Evolutionary conservation across 2,329 filamentous ascomycete genomes (phyloP).

Genomic region (Penicillium sp.): DNA sequence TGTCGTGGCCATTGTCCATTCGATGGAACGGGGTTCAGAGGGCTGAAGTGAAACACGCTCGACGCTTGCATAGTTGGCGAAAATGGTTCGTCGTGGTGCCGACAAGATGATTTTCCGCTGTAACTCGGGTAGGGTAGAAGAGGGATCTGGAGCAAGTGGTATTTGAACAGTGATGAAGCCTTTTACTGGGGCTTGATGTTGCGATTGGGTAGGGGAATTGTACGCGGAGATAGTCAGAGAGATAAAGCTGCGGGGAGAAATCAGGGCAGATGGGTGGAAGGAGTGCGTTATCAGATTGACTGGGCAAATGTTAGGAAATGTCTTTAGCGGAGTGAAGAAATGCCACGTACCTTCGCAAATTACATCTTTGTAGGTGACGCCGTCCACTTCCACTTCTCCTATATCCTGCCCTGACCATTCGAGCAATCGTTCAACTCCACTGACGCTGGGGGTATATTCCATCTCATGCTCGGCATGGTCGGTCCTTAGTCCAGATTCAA

Average conservation of each 20-base stretch:
- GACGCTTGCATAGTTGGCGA: conserved; percentile 35
- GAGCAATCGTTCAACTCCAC: conserved; percentile 26
- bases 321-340: background rate
- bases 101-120: conserved; percentile 19
- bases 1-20: conserved; percentile 38
- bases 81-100: conserved; percentile 26
- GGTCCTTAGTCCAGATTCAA: conserved; percentile 33
- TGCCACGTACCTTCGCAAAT: conserved; percentile 25
- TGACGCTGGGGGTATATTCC: conserved; percentile 40
- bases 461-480: conserved; percentile 40
- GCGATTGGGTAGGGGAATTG: conserved; percentile 22
- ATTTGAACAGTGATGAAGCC: conserved; percentile 35
- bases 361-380: conserved; percentile 13
- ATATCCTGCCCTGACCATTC: conserved; percentile 24
- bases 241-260: conserved; percentile 33
- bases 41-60: conserved; percentile 25
- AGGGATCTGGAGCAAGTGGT: conserved; percentile 20
- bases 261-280: conserved; percentile 30
- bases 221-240: conserved; percentile 28
- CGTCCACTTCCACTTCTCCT: conserved; percentile 12
- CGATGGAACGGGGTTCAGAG: conserved; percentile 9
- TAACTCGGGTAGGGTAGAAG: conserved; percentile 16
- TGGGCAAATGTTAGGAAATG: conserved; percentile 6
- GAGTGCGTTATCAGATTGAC: conserved; percentile 37
- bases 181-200: conserved; percentile 1